Evolutionary conservation across 2,329 filamentous ascomycete species (phyloP).

Genomic region (Colletotrichum horii): DNA sequence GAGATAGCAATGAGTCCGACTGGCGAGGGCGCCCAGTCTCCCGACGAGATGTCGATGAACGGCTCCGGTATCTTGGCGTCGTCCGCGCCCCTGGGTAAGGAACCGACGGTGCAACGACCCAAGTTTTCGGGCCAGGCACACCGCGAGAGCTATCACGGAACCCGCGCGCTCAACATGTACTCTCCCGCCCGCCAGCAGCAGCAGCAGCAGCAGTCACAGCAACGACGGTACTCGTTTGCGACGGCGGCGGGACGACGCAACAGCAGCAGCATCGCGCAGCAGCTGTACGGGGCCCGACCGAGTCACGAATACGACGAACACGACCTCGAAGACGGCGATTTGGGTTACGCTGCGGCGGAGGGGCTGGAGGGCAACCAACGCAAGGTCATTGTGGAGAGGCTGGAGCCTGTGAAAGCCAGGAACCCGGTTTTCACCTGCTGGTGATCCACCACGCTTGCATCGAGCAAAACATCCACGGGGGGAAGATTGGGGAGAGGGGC

Average conservation of each 20-base stretch:
- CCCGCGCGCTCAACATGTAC: constrained; percentile 47
- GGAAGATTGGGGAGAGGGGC: neutral
- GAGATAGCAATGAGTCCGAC: constrained; percentile 62
- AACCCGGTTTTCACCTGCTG: constrained; percentile 99
- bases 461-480: constrained; percentile 1
- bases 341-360: constrained; percentile 92
- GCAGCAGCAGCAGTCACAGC: constrained; percentile 37
- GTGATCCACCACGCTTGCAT: constrained; percentile 46
- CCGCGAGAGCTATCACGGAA: constrained; percentile 39
- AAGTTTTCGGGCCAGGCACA: constrained; percentile 13
- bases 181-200: constrained; percentile 49
- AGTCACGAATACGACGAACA: constrained; percentile 52
- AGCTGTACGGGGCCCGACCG: constrained; percentile 47
- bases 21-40: constrained; percentile 44
- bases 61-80: constrained; percentile 10
- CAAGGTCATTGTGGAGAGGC: constrained; percentile 94
- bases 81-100: constrained; percentile 5
- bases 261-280: constrained; percentile 57
- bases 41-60: constrained; percentile 34
- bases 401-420: constrained; percentile 94
- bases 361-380: constrained; percentile 90
- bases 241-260: constrained; percentile 51
- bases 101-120: constrained; percentile 1
- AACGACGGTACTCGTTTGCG: constrained; percentile 60
- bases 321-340: constrained; percentile 86